Evolutionary conservation across 106 monocot species (phyloP).

Genomic region (Posidonia australis): DNA sequence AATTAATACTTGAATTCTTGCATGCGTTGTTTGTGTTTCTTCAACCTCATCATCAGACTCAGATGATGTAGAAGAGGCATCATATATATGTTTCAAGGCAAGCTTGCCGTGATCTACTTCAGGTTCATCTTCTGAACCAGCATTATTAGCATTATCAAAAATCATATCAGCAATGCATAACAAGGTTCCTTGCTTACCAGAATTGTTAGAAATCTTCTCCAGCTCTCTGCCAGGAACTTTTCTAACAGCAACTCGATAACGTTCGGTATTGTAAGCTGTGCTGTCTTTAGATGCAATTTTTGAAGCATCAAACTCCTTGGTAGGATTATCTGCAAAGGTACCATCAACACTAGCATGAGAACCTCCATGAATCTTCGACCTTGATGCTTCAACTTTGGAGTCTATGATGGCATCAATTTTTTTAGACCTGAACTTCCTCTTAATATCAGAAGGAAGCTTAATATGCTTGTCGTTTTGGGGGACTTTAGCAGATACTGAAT

Average conservation of each 20-base stretch:
- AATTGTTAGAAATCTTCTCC: neutral
- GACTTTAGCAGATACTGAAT: neutral
- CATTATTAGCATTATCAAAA: conserved; percentile 5
- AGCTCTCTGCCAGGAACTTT: conserved; percentile 7
- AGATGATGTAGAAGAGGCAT: neutral
- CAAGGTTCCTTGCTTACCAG: neutral
- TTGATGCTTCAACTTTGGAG: neutral
- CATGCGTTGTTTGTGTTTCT: neutral
- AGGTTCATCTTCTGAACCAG: conserved; percentile 8
- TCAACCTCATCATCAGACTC: conserved; percentile 1
- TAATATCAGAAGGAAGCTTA: neutral
- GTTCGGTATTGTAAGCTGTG: neutral
- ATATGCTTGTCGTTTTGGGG: neutral
- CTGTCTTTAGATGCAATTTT: conserved; percentile 4
- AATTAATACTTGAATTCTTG: neutral
- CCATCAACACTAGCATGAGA: too few species aligned
- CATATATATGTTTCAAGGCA: neutral
- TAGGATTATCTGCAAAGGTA: too few species aligned
- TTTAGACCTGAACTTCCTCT: neutral
- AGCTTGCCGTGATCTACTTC: neutral
- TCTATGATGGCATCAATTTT: neutral
- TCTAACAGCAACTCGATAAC: conserved; percentile 12
- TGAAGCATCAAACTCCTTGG: neutral
- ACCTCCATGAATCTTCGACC: too few species aligned
- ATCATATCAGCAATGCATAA: neutral